A percentile compares a stretch with the other conserved stretches of the same genome.
Evolutionary conservation across 2,329 filamentous ascomycete genomes (phyloP).

Genomic region (Cytospora piceae): DNA sequence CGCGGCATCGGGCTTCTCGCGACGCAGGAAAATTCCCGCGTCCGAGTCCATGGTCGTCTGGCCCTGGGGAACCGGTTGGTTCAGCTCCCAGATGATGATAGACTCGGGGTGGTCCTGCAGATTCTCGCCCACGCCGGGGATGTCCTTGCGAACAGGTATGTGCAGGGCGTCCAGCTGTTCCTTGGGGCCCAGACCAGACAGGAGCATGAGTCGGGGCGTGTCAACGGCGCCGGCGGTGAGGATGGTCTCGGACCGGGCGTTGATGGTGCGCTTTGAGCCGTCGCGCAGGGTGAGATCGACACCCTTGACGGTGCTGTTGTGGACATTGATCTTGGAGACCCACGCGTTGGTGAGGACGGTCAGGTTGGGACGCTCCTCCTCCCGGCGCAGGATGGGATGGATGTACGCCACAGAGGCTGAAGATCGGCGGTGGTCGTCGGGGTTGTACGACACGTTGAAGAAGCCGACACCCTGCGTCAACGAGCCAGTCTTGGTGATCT

Average conservation of each 20-base stretch:
- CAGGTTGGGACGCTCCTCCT: conserved; percentile 81
- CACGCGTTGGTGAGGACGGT: conserved; percentile 86
- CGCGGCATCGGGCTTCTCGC: conserved; percentile 71
- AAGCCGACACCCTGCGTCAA: conserved; percentile 81
- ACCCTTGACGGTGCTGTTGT: conserved; percentile 71
- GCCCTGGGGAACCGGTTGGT: conserved; percentile 72
- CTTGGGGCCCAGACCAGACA: conserved; percentile 61
- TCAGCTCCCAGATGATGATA: conserved; percentile 75
- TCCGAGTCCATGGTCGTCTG: conserved; percentile 93
- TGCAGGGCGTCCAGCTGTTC: conserved; percentile 56
- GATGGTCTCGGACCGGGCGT: conserved; percentile 74
- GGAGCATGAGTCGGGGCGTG: conserved; percentile 69
- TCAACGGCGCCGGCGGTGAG: conserved; percentile 81
- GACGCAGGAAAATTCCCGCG: conserved; percentile 84
- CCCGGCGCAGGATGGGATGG: conserved; percentile 83
- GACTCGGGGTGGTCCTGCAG: conserved; percentile 64
- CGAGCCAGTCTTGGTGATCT: conserved; percentile 74
- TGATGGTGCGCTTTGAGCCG: conserved; percentile 58
- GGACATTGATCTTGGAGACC: conserved; percentile 80
- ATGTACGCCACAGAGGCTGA: conserved; percentile 91
- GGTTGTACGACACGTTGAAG: conserved; percentile 90
- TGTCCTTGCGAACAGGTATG: conserved; percentile 59
- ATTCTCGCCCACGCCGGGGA: conserved; percentile 65
- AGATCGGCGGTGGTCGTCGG: conserved; percentile 81
- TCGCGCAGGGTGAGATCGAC: conserved; percentile 66